phyloP scores from a whole-genome alignment of 2,329 filamentous ascomycete genomes.

The Aspergillus japonicus region DNA sequence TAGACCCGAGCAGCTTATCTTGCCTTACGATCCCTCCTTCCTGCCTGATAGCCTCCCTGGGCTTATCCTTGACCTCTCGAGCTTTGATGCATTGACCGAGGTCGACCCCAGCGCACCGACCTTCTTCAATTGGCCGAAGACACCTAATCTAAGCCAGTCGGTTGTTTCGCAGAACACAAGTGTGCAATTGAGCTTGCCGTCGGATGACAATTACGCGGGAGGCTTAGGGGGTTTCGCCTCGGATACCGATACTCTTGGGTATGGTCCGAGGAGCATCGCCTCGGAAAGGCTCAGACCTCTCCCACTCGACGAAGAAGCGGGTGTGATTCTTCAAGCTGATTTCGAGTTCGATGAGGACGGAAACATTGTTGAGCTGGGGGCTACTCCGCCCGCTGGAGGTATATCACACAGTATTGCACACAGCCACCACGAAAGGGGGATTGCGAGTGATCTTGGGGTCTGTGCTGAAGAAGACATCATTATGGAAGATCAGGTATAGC shows the following conservation, averaged over 20 bases:
- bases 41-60: conserved; percentile 63
- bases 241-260: conserved; percentile 44
- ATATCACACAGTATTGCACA: conserved; percentile 12
- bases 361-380: conserved; percentile 52
- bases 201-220: conserved; percentile 42
- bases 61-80: conserved; percentile 55
- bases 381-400: conserved; percentile 9
- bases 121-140: conserved; percentile 33
- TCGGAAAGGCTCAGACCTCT: conserved; percentile 26
- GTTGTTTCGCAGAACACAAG: conserved; percentile 26
- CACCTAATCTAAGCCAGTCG: conserved; percentile 32
- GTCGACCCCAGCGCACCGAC: conserved; percentile 33
- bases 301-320: conserved; percentile 42
- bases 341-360: conserved; percentile 64
- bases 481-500: conserved; percentile 17
- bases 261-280: conserved; percentile 31
- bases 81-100: conserved; percentile 41
- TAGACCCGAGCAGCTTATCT: conserved; percentile 72
- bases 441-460: conserved; percentile 36
- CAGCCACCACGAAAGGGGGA: conserved; percentile 27
- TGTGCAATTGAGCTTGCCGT: conserved; percentile 49
- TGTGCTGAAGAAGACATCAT: conserved; percentile 34
- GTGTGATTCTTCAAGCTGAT: conserved; percentile 53
- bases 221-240: conserved; percentile 39
- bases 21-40: conserved; percentile 82